Base-by-base conservation (phyloP, 371 early-diverging fungal genomes). In the Rhizopus stolonifer region DNA sequence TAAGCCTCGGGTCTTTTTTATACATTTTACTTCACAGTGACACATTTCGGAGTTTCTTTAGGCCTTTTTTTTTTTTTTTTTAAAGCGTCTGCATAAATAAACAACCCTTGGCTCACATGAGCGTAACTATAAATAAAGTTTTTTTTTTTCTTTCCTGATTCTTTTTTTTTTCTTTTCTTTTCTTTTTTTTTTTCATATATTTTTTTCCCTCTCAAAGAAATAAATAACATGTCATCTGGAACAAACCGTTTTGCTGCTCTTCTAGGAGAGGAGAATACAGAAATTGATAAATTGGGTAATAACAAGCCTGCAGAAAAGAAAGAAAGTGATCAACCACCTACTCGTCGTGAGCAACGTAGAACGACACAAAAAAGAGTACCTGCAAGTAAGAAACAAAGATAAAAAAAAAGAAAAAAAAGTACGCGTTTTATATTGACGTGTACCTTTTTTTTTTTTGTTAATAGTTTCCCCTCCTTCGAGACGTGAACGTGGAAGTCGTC, bases 381-480 rank as follows among this genome's bases (percentile, higher is more conserved):
- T 58, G 66, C 66, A 34, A 62, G 66, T 65, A 64, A 55, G 29
- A 13, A 34, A n/a, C 23, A 23, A 31, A 18, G 29, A 49, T 15
- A 33, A 50, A 48, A 15, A 21, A 32, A 44, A 36, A n/a, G n/a
- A n/a, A n/a, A n/a, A n/a, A n/a, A n/a, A n/a, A n/a, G 31, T 10
- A 29, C 4, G 31, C 45, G 48, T 32, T 11, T 22, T 24, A 14
- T 31, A 43, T 17, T 17, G 3, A 21, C 42, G 18, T 21, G n/a
- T 46, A 3, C 29, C 17, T 23, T 7, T 18, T 25, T 39, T 4
- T 39, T 1, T 25, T 23, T 21, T 4, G 23, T 26, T 1, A 49
- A 5, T 46, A 74, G 74, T 74, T 4, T 74, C 74, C 45, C 74
- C 74, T 29, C 74, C 74, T 31, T 70, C 70, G 24, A 70, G 70